Evolutionary conservation across 2,329 filamentous ascomycete species (phyloP), one percentile per base, ranked within the genome.

Genomic region (Colletotrichum sp.): DNA sequence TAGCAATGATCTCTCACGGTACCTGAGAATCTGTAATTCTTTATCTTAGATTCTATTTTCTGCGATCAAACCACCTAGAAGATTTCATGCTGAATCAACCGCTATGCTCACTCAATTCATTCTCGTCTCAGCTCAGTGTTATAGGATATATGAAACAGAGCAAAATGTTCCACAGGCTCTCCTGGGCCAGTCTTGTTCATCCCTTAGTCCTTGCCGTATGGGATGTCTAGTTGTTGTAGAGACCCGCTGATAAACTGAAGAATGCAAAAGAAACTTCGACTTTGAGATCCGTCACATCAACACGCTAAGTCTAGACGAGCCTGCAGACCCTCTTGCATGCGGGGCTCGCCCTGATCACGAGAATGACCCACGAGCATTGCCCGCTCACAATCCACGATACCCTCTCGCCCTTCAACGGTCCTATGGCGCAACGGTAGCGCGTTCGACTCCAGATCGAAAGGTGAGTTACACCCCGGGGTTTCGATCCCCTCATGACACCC

Each of bases 381-480:
- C 63, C 34, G 2, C 16, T n/a, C n/a, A 67, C 9, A 57, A 26
- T 5, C 32, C 65, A 67, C n/a, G 30, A 67, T 67, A 34, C 10
- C 34, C 18, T 6, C 28, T n/a, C 3, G 4, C 9, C 13, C 9
- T 7, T 2, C 67, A 69, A 32, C 15, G 28, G 34, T 12, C 67
- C 32, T 18, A 43, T 71, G 69, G 67, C 69, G 69, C 68, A 71
- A 71, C 68, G 68, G 68, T 71, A 71, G 67, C 67, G 67, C 67
- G 68, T 71, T 71, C 68, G 68, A 71, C 68, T 71, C 68, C 68
- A 71, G 68, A 52, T 52, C 43, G 43, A 52, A 52, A 52, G 43
- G 43, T 52, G 21, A 21, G 6, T 52, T 52, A 24, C 43, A 52
- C 10, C 12, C n/a, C 12, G n/a, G 43, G 43, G 43, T 12, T 52